A percentile compares a stretch with the other conserved stretches of the same genome.
These are phyloP conservation scores for Clarireedia paspali DNA, from an alignment of 2,329 filamentous ascomycete genomes.

Conservation along the genomic window DNA sequence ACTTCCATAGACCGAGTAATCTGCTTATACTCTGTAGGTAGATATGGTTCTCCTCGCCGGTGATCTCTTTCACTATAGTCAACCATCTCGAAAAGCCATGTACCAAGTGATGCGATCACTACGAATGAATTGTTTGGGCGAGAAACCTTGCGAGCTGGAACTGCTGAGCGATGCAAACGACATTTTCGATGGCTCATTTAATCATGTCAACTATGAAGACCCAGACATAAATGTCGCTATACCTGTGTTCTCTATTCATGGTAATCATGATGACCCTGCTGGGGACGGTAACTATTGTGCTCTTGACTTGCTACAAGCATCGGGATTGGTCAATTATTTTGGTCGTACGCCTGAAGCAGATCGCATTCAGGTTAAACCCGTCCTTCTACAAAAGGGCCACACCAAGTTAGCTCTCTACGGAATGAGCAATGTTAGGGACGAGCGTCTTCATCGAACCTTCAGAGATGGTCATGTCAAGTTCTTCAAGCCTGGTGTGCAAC, in stretches of 20 bases:
- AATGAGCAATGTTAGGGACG: slow-evolving; percentile 91
- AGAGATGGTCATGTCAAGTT: slow-evolving; percentile 90
- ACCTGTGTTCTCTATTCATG: slow-evolving; percentile 96
- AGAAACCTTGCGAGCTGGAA: slow-evolving; percentile 92
- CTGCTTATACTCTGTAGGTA: slow-evolving; percentile 40
- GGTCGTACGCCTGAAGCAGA: slow-evolving; percentile 87
- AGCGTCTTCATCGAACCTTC: slow-evolving; percentile 89
- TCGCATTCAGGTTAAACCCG: slow-evolving; percentile 85
- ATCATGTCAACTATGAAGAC: slow-evolving; percentile 96
- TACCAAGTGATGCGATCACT: slow-evolving; percentile 96
- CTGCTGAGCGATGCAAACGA: slow-evolving; percentile 89
- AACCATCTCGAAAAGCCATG: slow-evolving; percentile 89
- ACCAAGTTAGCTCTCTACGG: slow-evolving; percentile 93
- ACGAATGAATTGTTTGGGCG: slow-evolving; percentile 86
- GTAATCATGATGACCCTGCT: slow-evolving; percentile 97
- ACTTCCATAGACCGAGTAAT: background rate
- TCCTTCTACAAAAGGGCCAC: slow-evolving; percentile 84
- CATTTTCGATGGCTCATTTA: slow-evolving; percentile 82
- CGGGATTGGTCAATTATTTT: slow-evolving; percentile 92
- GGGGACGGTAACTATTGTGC: slow-evolving; percentile 90
- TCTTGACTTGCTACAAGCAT: slow-evolving; percentile 82
- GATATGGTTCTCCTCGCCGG: slow-evolving; percentile 96
- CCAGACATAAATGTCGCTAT: slow-evolving; percentile 95
- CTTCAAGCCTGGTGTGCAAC: slow-evolving; percentile 73
- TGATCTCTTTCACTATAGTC: slow-evolving; percentile 97